These are phyloP conservation scores for Echinochloa phyllopogon DNA, from an alignment of 176 grass and related monocot genomes.

Conservation along the genomic window DNA sequence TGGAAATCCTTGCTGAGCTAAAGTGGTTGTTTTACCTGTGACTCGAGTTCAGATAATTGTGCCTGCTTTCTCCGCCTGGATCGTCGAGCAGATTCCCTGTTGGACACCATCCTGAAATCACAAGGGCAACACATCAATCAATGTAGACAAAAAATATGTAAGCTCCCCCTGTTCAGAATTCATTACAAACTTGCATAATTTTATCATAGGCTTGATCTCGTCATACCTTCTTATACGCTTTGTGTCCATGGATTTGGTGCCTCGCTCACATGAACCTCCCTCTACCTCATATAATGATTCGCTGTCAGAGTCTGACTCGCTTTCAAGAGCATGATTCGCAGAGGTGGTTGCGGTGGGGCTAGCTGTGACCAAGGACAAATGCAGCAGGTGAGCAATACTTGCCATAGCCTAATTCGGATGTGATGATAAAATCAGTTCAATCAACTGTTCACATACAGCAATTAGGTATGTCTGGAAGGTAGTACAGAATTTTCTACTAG, in stretches of 20 bases:
- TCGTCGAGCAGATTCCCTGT: slow-evolving; percentile 84
- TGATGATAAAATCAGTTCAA: background rate
- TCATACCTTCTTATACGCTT: slow-evolving; percentile 77
- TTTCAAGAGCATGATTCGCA: slow-evolving; percentile 27
- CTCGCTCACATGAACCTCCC: slow-evolving; percentile 46
- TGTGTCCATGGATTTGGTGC: slow-evolving; percentile 39
- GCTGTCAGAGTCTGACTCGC: slow-evolving; percentile 66
- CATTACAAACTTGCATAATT: background rate
- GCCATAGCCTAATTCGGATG: slow-evolving; percentile 29
- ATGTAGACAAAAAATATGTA: slow-evolving; percentile 3
- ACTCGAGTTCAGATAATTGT: slow-evolving; percentile 71
- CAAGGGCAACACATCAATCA: background rate
- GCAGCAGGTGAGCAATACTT: slow-evolving; percentile 21
- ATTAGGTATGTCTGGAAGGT: background rate
- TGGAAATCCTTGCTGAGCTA: background rate
- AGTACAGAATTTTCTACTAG: background rate
- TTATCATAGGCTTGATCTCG: background rate
- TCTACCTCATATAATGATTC: slow-evolving; percentile 55
- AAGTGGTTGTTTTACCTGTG: slow-evolving; percentile 52
- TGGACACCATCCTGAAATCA: slow-evolving; percentile 81
- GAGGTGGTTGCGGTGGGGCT: slow-evolving; percentile 29
- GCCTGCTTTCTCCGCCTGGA: slow-evolving; percentile 86
- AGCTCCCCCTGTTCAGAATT: background rate
- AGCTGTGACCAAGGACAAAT: slow-evolving; percentile 42
- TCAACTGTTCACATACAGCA: background rate